Evolutionary conservation across 2,329 filamentous ascomycete species (phyloP), one percentile per base, ranked within the genome.

Genomic region (Fusarium sarcochroum): DNA sequence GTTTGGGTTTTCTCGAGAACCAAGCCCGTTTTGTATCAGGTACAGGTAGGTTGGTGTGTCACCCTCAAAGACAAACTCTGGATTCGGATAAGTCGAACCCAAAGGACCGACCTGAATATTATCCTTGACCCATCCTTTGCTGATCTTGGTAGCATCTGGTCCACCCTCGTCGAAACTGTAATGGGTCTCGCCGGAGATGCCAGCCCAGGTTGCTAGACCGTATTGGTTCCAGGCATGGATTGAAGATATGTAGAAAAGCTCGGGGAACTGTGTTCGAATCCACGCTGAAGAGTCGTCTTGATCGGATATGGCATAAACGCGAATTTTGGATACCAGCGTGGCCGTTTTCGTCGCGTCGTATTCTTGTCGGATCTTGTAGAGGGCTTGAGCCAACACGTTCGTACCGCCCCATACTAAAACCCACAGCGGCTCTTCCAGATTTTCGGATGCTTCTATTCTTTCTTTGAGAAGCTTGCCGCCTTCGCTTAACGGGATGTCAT

Each of bases 141-240:
- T 81, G 42, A 87, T 77, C 32, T 82, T 82, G 14, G 77, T 76
- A 25, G 76, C 76, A 54, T 88, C 83, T 0, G 85, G 82, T 14
- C 68, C 66, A 9, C 63, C 68, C 7, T 67, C 46, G 14, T 69
- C 66, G n/a, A 73, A 63, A 30, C 45, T n/a, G 34, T 35, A 35
- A 35, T 35, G 34, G 8, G 34, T 35, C 15, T 35, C 69, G 52
- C 84, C 82, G 11, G 74, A 84, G 37, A 89, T 89, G 3, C 87
- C 87, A 2, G 78, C 80, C 87, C 87, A 89, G 0, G 86, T 77
- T 0, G 87, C 86, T 42, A 82, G 69, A 3, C 78, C 79, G 63
- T 89, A 90, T 50, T 84, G 79, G 66, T 85, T 85, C 81, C 83
- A 89, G 13, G 81, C 85, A 67, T 89, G 87, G 1, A 88, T 74